Conservation (phyloP, 1,284 basidiomycete species). For the Ganoderma leucocontextum region DNA sequence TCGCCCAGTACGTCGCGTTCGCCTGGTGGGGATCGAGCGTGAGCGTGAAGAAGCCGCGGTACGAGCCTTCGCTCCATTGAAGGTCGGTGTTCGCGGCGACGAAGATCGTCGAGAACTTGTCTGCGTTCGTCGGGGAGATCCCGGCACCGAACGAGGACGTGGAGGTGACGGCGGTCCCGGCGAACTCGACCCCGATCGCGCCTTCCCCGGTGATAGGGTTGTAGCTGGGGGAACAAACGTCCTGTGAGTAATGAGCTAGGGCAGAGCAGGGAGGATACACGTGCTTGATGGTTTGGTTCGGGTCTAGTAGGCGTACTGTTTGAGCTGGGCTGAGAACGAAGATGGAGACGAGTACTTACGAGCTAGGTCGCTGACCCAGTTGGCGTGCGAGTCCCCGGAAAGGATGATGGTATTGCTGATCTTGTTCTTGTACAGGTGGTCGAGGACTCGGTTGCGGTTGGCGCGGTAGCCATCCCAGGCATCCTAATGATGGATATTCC, state of each 20-base stretch:
- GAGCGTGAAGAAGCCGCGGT: constrained; percentile 70
- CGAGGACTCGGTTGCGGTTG: constrained; percentile 64
- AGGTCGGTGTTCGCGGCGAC: constrained; percentile 60
- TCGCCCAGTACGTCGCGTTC: constrained; percentile 67
- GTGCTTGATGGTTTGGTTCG: constrained; percentile 58
- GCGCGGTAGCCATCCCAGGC: constrained; percentile 73
- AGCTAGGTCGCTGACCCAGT: constrained; percentile 67
- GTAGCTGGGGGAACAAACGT: constrained; percentile 49
- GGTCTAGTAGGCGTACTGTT: constrained; percentile 42
- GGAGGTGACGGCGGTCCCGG: constrained; percentile 71
- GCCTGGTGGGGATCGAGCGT: constrained; percentile 53
- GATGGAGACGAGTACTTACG: constrained; percentile 46
- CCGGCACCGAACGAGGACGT: constrained; percentile 57
- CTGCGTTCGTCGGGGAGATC: constrained; percentile 50
- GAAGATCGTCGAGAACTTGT: constrained; percentile 50
- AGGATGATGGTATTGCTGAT: constrained; percentile 69
- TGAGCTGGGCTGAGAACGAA: background rate
- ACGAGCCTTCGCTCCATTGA: constrained; percentile 73
- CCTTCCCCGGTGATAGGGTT: constrained; percentile 61
- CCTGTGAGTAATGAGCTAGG: background rate
- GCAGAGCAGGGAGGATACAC: constrained; percentile 25
- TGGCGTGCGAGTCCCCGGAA: constrained; percentile 72
- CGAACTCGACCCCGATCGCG: constrained; percentile 71
- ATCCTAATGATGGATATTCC: constrained; percentile 46
- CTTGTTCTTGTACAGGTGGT: constrained; percentile 58